phyloP scores from a whole-genome alignment of 805 yeast species.

The Schwanniomyces polymorphus region DNA sequence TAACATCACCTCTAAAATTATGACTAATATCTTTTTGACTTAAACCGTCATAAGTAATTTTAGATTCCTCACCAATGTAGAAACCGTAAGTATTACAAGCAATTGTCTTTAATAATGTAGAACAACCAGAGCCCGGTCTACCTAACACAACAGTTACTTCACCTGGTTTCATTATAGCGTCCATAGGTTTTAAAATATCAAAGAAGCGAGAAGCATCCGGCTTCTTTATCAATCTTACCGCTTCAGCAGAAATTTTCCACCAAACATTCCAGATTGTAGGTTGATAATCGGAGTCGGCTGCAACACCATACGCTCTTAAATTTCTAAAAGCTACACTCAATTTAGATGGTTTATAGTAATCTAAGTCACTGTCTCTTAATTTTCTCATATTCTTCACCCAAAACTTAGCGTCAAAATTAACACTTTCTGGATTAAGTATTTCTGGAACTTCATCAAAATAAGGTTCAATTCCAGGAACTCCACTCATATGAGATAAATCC shows the following conservation, averaged over 20 bases:
- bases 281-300: conserved; percentile 68
- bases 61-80: conserved; percentile 30
- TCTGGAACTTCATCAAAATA: conserved; percentile 28
- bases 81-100: conserved; percentile 40
- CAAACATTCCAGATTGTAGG: conserved; percentile 51
- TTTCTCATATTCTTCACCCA: conserved; percentile 70
- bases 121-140: conserved; percentile 44
- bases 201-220: conserved; percentile 24
- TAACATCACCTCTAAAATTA: conserved; percentile 37
- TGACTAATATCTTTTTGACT: conserved; percentile 25
- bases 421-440: conserved; percentile 57
- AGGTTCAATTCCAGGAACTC: conserved; percentile 50
- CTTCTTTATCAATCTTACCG: conserved; percentile 13
- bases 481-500: conserved; percentile 51
- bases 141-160: conserved; percentile 42
- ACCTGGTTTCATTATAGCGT: conserved; percentile 36
- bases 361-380: conserved; percentile 53
- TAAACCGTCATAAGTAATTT: conserved; percentile 35
- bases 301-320: conserved; percentile 62
- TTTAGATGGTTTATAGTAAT: conserved; percentile 60
- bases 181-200: conserved; percentile 35
- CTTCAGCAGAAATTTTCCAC: conserved; percentile 21
- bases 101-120: conserved; percentile 39
- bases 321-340: conserved; percentile 61
- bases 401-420: conserved; percentile 56